Evolutionary conservation across 2,329 filamentous ascomycete genomes (phyloP).

Genomic region (Coniochaeta pulveracea): DNA sequence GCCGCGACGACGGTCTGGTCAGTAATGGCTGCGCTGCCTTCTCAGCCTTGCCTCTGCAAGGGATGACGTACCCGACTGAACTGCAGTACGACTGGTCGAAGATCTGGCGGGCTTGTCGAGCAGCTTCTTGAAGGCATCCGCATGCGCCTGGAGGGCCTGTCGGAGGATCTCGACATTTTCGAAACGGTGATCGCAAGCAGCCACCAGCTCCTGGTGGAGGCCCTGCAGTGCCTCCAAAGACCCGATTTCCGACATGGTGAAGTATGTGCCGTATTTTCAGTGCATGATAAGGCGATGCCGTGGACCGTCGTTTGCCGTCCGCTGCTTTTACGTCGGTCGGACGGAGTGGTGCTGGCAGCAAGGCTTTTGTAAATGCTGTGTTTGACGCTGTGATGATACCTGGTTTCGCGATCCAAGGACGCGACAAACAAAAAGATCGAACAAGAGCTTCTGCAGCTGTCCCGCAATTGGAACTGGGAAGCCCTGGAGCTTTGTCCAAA

Average conservation of each 20-base stretch:
- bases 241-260: constrained; percentile 60
- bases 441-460: constrained; percentile 4
- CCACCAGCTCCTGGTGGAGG: constrained; percentile 75
- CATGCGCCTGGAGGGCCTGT: constrained; percentile 55
- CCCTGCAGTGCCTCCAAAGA: constrained; percentile 68
- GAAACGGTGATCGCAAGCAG: constrained; percentile 57
- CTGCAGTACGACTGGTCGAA: constrained; percentile 59
- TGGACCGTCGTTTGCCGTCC: too few species aligned
- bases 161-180: constrained; percentile 56
- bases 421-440: constrained; percentile 3
- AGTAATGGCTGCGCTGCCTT: neutral
- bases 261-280: constrained; percentile 17
- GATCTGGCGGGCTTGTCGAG: constrained; percentile 67
- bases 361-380: too few species aligned
- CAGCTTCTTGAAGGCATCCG: constrained; percentile 57
- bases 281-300: constrained; percentile 15
- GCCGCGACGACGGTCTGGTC: too few species aligned
- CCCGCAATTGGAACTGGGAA: constrained; percentile 1
- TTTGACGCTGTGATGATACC: neutral
- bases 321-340: neutral
- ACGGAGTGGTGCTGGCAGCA: neutral
- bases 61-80: constrained; percentile 50
- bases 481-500: too few species aligned
- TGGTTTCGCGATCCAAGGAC: constrained; percentile 1
- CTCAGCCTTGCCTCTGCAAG: neutral